phyloP scores from a whole-genome alignment of 495 filamentous ascomycete species.

The Pyrenula massariospora region DNA sequence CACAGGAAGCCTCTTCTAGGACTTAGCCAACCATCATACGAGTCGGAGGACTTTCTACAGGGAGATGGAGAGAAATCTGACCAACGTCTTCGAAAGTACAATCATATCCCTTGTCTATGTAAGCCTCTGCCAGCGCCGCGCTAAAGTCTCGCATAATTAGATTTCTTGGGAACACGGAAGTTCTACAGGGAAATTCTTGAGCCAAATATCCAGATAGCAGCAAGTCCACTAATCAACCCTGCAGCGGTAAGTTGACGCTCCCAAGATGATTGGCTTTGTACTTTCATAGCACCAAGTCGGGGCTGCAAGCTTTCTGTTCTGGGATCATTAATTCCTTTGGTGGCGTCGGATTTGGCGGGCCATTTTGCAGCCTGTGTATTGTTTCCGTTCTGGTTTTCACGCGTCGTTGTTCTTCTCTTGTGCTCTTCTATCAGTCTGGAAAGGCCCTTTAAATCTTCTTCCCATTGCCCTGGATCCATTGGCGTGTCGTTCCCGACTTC shows the following conservation, averaged over 20 bases:
- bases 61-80: too few species aligned
- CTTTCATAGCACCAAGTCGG: neutral
- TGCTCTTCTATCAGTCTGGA: slow-evolving; percentile 42
- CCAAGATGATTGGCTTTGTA: neutral
- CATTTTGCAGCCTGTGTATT: neutral
- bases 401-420: slow-evolving; percentile 24
- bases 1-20: too few species aligned
- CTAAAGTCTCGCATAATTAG: too few species aligned
- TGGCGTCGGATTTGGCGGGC: neutral
- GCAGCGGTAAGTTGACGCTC: neutral
- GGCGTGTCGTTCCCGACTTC: slow-evolving; percentile 60
- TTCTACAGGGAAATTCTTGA: too few species aligned
- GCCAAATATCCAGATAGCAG: neutral
- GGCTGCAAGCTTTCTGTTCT: neutral
- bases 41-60: too few species aligned
- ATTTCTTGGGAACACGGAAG: too few species aligned
- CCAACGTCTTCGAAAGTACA: too few species aligned
- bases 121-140: too few species aligned
- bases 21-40: too few species aligned
- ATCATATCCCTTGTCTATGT: too few species aligned
- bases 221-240: neutral
- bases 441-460: slow-evolving; percentile 65
- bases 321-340: neutral
- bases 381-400: neutral
- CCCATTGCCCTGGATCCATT: slow-evolving; percentile 44